Evolutionary conservation across 176 grass and related monocot species (phyloP).

Genomic region (Oryza glumipatula): DNA sequence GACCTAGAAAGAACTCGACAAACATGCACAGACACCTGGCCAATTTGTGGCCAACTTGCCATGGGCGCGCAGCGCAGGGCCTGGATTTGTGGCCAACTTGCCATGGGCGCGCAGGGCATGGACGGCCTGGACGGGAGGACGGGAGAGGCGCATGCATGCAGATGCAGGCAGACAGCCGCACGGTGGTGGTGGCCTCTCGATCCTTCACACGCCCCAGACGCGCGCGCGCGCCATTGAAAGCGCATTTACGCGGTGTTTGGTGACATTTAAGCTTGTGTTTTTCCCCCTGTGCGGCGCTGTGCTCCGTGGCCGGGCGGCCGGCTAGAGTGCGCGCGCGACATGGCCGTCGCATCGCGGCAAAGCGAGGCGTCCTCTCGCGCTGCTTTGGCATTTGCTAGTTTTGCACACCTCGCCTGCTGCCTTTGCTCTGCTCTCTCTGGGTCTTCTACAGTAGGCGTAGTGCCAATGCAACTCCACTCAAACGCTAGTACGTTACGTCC

Average conservation of each 20-base stretch:
- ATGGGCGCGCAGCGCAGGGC: background rate
- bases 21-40: background rate
- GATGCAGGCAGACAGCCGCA: background rate
- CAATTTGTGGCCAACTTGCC: background rate
- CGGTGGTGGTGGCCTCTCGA: background rate
- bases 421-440: too few relatives aligned
- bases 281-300: background rate
- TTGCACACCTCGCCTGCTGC: too few relatives aligned
- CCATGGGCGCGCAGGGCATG: background rate
- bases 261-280: constrained; percentile 12
- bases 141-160: too few relatives aligned
- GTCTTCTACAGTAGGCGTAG: too few relatives aligned
- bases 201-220: background rate
- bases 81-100: background rate
- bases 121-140: too few relatives aligned
- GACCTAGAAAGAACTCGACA: background rate
- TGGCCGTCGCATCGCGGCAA: background rate
- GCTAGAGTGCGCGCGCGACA: background rate
- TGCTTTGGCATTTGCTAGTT: background rate
- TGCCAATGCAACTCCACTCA: too few relatives aligned
- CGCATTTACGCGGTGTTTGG: constrained; percentile 23
- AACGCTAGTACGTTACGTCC: too few relatives aligned
- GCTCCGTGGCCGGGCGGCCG: background rate
- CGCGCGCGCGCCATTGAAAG: constrained; percentile 20
- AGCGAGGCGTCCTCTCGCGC: background rate